Conservation (phyloP, 1,284 basidiomycete species). For the Malassezia nana region DNA sequence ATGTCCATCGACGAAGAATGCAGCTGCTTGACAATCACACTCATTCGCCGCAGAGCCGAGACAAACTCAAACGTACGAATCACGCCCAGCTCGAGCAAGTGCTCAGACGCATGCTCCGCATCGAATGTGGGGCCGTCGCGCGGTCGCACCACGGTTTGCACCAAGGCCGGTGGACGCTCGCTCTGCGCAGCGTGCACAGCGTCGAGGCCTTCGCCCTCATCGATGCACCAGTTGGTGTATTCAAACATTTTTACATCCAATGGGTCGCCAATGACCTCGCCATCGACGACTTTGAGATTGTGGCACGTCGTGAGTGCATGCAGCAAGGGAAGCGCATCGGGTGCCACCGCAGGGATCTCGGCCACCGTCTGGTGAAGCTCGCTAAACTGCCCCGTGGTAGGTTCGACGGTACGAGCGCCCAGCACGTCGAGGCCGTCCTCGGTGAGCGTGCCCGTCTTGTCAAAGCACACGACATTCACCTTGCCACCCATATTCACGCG, state of each 20-base stretch:
- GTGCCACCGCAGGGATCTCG: conserved; percentile 59
- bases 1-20: conserved; percentile 92
- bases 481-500: conserved; percentile 93
- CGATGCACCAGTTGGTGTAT: conserved; percentile 89
- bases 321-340: conserved; percentile 60
- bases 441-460: conserved; percentile 97
- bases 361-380: conserved; percentile 79
- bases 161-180: conserved; percentile 73
- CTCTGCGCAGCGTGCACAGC: conserved; percentile 31
- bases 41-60: conserved; percentile 85
- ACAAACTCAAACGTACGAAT: conserved; percentile 96
- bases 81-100: conserved; percentile 70
- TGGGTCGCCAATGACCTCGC: conserved; percentile 83
- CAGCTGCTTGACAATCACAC: conserved; percentile 88
- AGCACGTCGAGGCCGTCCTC: conserved; percentile 97
- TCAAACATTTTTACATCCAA: conserved; percentile 80
- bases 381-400: conserved; percentile 61
- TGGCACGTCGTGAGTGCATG: conserved; percentile 95
- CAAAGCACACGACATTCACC: conserved; percentile 95
- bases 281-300: conserved; percentile 82
- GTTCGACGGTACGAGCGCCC: conserved; percentile 43
- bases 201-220: conserved; percentile 58
- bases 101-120: conserved; percentile 72
- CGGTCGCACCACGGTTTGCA: conserved; percentile 91
- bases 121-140: conserved; percentile 80